Conservation (phyloP, 2,329 filamentous ascomycete genomes). For the Fonsecaea pedrosoi region DNA sequence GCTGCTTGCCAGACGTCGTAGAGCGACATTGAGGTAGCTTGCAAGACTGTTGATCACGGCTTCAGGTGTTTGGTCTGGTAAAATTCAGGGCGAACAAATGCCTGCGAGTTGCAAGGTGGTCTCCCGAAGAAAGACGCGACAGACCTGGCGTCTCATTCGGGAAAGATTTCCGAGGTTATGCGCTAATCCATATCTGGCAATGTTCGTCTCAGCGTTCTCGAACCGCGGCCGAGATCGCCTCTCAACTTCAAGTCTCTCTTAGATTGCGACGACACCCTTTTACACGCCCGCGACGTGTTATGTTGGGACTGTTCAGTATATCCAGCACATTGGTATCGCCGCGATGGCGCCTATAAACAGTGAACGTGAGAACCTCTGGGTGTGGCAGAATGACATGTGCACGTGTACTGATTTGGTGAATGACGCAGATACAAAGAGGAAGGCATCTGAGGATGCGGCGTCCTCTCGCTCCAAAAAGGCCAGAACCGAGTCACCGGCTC, state of each 20-base stretch:
- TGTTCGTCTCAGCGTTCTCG: not conserved
- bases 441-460: constrained; percentile 57
- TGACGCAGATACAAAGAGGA: constrained; percentile 50
- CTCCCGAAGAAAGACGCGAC: constrained; percentile 9
- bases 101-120: constrained; percentile 4
- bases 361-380: constrained; percentile 30
- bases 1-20: constrained; percentile 93
- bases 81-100: not conserved
- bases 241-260: not conserved
- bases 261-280: not conserved
- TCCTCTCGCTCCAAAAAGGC: constrained; percentile 57
- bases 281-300: not conserved
- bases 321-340: not conserved
- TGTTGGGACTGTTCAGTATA: not conserved
- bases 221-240: not conserved
- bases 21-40: constrained; percentile 64
- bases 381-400: not conserved
- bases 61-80: not conserved
- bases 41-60: not conserved
- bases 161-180: not conserved
- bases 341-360: constrained; percentile 29
- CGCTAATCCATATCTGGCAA: not conserved
- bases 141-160: not conserved
- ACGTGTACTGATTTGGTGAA: constrained; percentile 1
- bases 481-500: constrained; percentile 55